Conservation (phyloP, 345 rosid species). For the Trapa bicornis region DNA sequence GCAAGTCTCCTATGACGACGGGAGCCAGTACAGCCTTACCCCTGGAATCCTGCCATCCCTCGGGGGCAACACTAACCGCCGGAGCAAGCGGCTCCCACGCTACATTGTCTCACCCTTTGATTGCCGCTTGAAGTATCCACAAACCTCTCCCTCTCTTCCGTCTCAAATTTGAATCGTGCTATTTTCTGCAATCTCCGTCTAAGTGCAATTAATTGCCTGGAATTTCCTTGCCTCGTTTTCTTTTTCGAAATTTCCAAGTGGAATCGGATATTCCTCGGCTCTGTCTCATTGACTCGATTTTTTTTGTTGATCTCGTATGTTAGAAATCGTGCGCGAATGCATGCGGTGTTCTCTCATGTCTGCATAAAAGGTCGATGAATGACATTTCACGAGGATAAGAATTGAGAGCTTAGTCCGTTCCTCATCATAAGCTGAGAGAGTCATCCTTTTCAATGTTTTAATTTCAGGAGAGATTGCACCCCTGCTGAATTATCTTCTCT, state of each 20-base stretch:
- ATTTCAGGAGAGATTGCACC: background rate
- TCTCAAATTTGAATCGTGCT: background rate
- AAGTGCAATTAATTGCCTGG: background rate
- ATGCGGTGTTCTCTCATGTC: background rate
- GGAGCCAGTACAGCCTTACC: conserved; percentile 46
- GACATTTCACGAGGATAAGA: background rate
- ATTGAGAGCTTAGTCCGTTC: no score
- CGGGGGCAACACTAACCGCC: conserved; percentile 38
- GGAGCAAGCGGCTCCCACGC: conserved; percentile 30
- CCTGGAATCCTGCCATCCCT: conserved; percentile 64
- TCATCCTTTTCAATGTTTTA: background rate
- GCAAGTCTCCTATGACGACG: conserved; percentile 26
- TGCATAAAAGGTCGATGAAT: background rate
- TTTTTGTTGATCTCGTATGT: background rate
- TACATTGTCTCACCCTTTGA: conserved; percentile 59
- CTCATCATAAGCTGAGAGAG: no score
- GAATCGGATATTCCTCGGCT: no score
- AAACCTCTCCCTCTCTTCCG: background rate
- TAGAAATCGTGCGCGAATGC: background rate
- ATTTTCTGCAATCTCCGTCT: background rate
- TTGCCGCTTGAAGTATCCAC: conserved; percentile 45
- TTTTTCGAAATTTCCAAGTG: no score
- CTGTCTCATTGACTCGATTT: no score
- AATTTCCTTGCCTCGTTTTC: no score
- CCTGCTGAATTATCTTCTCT: background rate